phyloP scores from a whole-genome alignment of 371 early-diverging fungal genomes.

The Circinella umbellata region DNA sequence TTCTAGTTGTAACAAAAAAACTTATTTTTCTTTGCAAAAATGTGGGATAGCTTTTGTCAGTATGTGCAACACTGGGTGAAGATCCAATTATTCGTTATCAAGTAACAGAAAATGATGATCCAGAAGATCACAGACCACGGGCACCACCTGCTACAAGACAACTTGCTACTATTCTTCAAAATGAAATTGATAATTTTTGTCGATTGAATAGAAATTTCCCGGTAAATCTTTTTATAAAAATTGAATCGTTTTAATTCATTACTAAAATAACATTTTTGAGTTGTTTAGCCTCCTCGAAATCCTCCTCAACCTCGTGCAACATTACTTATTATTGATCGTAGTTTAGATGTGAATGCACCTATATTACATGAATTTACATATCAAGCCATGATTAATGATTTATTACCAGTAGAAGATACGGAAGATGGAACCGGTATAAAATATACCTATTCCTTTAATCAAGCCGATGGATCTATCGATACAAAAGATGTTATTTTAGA shows the following conservation, averaged over 20 bases:
- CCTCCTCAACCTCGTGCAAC: constrained; percentile 69
- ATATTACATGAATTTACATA: constrained; percentile 95
- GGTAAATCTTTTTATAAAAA: too few species aligned
- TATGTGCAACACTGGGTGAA: constrained; percentile 82
- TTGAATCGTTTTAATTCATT: too few species aligned
- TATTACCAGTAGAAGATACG: constrained; percentile 69
- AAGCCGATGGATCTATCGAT: constrained; percentile 51
- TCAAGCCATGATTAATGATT: constrained; percentile 92
- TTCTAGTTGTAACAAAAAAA: too few species aligned
- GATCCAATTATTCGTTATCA: constrained; percentile 89
- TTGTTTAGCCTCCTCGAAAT: constrained; percentile 49
- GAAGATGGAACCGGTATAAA: constrained; percentile 61
- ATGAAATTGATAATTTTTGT: constrained; percentile 71
- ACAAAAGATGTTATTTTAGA: constrained; percentile 67
- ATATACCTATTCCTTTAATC: constrained; percentile 64
- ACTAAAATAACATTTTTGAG: too few species aligned
- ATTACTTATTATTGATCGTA: constrained; percentile 90
- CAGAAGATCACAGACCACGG: constrained; percentile 18
- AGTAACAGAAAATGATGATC: constrained; percentile 61
- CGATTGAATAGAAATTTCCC: constrained; percentile 62
- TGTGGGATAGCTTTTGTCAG: constrained; percentile 71
- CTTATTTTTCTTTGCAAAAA: too few species aligned
- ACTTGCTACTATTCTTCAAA: constrained; percentile 71
- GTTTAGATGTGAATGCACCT: constrained; percentile 86
- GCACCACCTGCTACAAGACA: constrained; percentile 30